Evolutionary conservation across 2,329 filamentous ascomycete genomes (phyloP).

Genomic region (Lachnellula subtilissima): DNA sequence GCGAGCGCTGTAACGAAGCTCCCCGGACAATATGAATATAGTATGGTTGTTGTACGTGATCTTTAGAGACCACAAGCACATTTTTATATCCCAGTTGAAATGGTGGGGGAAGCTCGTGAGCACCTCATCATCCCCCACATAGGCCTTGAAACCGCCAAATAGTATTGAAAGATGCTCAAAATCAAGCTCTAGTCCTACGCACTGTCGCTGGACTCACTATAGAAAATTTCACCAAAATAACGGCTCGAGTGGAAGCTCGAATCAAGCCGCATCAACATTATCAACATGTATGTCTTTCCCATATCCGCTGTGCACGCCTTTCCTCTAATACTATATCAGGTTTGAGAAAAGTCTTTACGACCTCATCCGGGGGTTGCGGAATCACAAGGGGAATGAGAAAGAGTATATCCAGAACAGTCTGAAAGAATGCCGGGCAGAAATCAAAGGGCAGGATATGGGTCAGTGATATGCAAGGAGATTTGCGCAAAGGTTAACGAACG

Average conservation of each 20-base stretch:
- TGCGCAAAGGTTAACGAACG: constrained; percentile 11
- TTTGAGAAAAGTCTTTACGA: constrained; percentile 99
- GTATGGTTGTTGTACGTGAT: no score
- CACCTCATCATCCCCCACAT: not conserved
- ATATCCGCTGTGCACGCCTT: not conserved
- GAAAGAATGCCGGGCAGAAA: constrained; percentile 92
- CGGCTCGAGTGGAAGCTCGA: not conserved
- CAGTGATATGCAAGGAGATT: constrained; percentile 30
- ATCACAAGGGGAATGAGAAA: constrained; percentile 91
- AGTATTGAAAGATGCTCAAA: not conserved
- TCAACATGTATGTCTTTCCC: constrained; percentile 7
- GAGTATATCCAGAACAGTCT: constrained; percentile 92
- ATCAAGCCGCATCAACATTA: constrained; percentile 1
- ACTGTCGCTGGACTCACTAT: constrained; percentile 2
- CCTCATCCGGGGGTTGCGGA: constrained; percentile 92
- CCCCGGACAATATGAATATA: not conserved
- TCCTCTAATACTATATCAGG: constrained; percentile 46
- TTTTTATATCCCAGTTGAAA: no score
- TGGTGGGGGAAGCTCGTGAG: not conserved
- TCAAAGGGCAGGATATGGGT: constrained; percentile 91
- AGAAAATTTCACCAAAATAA: not conserved
- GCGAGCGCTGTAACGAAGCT: not conserved
- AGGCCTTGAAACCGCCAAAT: not conserved
- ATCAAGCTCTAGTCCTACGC: not conserved
- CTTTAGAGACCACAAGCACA: no score